Evolutionary conservation across 2,329 filamentous ascomycete genomes (phyloP).

Genomic region (Colletotrichum caudatum): DNA sequence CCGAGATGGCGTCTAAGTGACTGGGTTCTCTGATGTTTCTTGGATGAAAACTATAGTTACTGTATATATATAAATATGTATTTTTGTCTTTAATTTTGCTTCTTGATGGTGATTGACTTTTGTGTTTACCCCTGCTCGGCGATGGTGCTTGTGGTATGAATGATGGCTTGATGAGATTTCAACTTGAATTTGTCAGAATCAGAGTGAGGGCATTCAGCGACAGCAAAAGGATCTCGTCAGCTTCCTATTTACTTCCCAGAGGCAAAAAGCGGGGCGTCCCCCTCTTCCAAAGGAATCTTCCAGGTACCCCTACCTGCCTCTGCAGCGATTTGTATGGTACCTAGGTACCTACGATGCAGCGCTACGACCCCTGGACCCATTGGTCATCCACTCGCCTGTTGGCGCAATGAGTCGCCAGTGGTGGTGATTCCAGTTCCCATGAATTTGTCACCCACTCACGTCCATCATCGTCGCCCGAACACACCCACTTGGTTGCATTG

Average conservation of each 20-base stretch:
- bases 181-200: slow-evolving; percentile 17
- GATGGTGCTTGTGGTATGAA: background rate
- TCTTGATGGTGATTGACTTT: too few species aligned
- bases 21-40: background rate
- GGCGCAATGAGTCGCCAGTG: background rate
- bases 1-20: background rate
- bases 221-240: slow-evolving; percentile 4
- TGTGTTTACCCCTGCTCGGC: too few species aligned
- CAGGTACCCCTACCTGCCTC: slow-evolving; percentile 17
- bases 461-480: background rate
- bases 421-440: background rate
- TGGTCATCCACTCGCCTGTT: slow-evolving; percentile 9
- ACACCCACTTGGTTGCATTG: background rate
- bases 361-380: slow-evolving; percentile 8
- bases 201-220: slow-evolving; percentile 14
- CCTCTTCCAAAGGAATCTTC: slow-evolving; percentile 26
- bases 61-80: too few species aligned
- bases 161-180: background rate
- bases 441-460: slow-evolving; percentile 20
- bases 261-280: slow-evolving; percentile 18
- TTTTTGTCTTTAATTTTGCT: too few species aligned
- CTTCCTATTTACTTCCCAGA: slow-evolving; percentile 14
- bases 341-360: background rate
- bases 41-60: too few species aligned
- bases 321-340: background rate